A percentile compares a stretch with the other conserved stretches of the same genome.
phyloP scores from a whole-genome alignment of 1,284 basidiomycete species.

The Laetiporus sulphureus region DNA sequence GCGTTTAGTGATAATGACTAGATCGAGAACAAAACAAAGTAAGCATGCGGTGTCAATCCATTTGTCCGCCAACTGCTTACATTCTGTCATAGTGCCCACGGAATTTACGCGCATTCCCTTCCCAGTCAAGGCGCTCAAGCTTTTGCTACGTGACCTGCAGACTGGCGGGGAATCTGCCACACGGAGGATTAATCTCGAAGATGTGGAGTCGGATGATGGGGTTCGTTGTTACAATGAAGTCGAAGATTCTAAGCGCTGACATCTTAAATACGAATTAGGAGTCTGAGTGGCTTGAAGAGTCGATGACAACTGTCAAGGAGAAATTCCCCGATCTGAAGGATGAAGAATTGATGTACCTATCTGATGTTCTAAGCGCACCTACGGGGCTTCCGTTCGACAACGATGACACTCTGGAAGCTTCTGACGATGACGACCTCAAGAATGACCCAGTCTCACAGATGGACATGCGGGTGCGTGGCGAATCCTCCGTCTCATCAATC shows the following conservation, averaged over 20 bases:
- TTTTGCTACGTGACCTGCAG: conserved; percentile 80
- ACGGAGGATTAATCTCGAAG: conserved; percentile 23
- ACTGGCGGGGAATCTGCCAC: conserved; percentile 59
- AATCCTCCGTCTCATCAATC: conserved; percentile 5
- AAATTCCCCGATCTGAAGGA: conserved; percentile 43
- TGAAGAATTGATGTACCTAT: conserved; percentile 62
- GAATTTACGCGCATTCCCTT: conserved; percentile 85
- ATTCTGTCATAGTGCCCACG: conserved; percentile 61
- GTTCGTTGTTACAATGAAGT: conserved; percentile 17
- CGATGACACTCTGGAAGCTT: conserved; percentile 61
- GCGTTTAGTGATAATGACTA: conserved; percentile 84
- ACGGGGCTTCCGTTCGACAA: conserved; percentile 56
- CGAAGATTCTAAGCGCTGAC: too few relatives aligned
- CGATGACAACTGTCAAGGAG: conserved; percentile 42
- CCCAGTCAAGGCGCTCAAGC: conserved; percentile 87
- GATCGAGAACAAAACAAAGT: conserved; percentile 86
- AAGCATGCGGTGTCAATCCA: too few relatives aligned
- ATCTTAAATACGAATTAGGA: conserved; percentile 39
- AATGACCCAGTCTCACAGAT: conserved; percentile 85
- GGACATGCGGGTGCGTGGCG: conserved; percentile 70
- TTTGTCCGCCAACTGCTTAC: too few relatives aligned
- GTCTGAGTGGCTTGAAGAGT: conserved; percentile 88
- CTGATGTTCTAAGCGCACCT: conserved; percentile 55
- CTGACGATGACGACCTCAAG: conserved; percentile 82
- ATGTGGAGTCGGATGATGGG: conserved; percentile 71